Evolutionary conservation across 441 rosid genomes (phyloP).

Genomic region (Lepidium campestre): DNA sequence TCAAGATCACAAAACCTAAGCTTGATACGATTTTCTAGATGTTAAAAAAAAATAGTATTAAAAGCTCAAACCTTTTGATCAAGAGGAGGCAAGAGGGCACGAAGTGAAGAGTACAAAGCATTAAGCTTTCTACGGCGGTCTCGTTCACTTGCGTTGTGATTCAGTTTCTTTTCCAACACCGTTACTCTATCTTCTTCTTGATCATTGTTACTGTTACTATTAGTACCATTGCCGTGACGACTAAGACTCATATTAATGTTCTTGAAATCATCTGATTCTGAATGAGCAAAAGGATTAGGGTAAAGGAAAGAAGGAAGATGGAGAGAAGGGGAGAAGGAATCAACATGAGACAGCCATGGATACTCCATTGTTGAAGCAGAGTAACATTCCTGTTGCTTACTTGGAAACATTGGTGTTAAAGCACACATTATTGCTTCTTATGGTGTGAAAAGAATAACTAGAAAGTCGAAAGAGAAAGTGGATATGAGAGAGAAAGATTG

Average conservation of each 20-base stretch:
- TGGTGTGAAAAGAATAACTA: background rate
- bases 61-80: slow-evolving; percentile 39
- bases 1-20: background rate
- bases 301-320: slow-evolving; percentile 21
- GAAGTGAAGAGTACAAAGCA: slow-evolving; percentile 48
- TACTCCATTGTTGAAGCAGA: slow-evolving; percentile 20
- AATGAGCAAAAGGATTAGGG: background rate
- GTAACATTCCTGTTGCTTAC: slow-evolving; percentile 19
- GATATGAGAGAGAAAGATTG: background rate
- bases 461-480: background rate
- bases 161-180: slow-evolving; percentile 47
- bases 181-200: slow-evolving; percentile 7
- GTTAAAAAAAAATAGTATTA: background rate
- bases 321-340: slow-evolving; percentile 4
- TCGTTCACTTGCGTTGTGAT: slow-evolving; percentile 70
- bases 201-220: slow-evolving; percentile 1
- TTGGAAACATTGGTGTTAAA: slow-evolving; percentile 11
- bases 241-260: slow-evolving; percentile 6
- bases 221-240: background rate
- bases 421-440: slow-evolving; percentile 13
- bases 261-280: slow-evolving; percentile 12
- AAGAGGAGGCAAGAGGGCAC: slow-evolving; percentile 48
- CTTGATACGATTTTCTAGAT: background rate
- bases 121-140: slow-evolving; percentile 62
- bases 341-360: slow-evolving; percentile 16